Evolutionary conservation across 2,329 filamentous ascomycete genomes (phyloP), one percentile per base, ranked within the genome.

Genomic region (Camptophora hylomeconis): DNA sequence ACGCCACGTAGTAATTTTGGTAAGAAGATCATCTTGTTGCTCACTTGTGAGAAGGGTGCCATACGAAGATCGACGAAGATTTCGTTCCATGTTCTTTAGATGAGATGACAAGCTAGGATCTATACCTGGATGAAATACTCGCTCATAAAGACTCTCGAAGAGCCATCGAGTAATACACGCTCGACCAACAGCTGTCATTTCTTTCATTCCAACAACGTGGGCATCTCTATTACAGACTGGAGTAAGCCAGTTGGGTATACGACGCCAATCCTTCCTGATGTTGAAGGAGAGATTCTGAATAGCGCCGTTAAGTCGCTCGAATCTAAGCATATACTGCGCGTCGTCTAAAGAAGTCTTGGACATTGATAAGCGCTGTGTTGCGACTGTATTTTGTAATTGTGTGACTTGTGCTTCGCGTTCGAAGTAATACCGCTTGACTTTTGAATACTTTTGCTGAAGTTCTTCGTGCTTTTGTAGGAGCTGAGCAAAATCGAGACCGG

Each of bases 371-470:
- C 87, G 78, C 56, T 95, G 89, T 54, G 93, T 89, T 33, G 89
- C 89, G 30, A 98, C 72, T n/a, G 84, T 89, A 53, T 98, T 95
- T 53, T 98, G 89, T 11, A 98, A 67, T 46, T 89, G 80, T 53
- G 94, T 87, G 14, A 95, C 80, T 54, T 94, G 86, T 11, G 75
- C 68, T 41, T 77, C 80, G 45, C 92, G 78, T 40, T 95, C 89
- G 53, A 95, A 95, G 52, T 94, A 98, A 46, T 94, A 80, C 32
- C 84, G 76, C 62, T 98, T 98, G 33, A 98, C 87, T 51, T 94
- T 93, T 53, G 92, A 92, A 53, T 98, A 98, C 60, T 98, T 98
- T 42, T 73, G 74, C 48, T 89, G 59, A 17, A 65, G 46, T 46
- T 57, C 59, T 44, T 61, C 57, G 45, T 61, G 49, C 35, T 52